Evolutionary conservation across 352 stramenopile species (phyloP).

Genomic region (Globisporangium nunn): DNA sequence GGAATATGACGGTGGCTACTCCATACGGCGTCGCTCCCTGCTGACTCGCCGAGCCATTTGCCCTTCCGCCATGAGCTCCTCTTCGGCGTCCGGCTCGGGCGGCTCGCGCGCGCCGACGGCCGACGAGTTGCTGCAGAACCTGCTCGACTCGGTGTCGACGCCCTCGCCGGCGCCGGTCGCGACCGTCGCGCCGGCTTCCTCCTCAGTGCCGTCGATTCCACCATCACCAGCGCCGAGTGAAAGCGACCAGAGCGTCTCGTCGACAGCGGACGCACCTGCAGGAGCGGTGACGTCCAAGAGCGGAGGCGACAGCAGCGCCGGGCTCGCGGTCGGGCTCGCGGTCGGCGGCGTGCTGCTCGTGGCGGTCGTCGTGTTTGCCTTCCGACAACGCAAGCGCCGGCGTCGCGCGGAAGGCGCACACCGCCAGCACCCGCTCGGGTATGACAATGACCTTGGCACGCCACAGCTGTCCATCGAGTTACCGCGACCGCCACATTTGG

Average conservation of each 20-base stretch:
- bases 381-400: constrained; percentile 13
- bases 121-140: constrained; percentile 16
- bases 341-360: constrained; percentile 10
- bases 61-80: constrained; percentile 9
- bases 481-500: constrained; percentile 5
- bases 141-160: constrained; percentile 14
- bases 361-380: constrained; percentile 8
- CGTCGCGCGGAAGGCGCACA: not conserved
- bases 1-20: too few species aligned
- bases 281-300: constrained; percentile 1
- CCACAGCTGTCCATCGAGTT: constrained; percentile 18
- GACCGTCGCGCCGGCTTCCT: not conserved
- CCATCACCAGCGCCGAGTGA: not conserved
- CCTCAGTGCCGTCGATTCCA: not conserved
- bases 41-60: too few species aligned
- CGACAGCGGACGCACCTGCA: constrained; percentile 1
- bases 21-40: too few species aligned
- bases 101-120: constrained; percentile 3
- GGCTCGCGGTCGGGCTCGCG: constrained; percentile 11
- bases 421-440: not conserved
- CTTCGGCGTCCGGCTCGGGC: constrained; percentile 4
- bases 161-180: not conserved
- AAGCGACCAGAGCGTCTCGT: constrained; percentile 2
- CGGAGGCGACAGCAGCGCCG: not conserved
- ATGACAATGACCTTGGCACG: constrained; percentile 12